Conservation (phyloP, 1,284 basidiomycete species). For the Ceratobasidium sp. region DNA sequence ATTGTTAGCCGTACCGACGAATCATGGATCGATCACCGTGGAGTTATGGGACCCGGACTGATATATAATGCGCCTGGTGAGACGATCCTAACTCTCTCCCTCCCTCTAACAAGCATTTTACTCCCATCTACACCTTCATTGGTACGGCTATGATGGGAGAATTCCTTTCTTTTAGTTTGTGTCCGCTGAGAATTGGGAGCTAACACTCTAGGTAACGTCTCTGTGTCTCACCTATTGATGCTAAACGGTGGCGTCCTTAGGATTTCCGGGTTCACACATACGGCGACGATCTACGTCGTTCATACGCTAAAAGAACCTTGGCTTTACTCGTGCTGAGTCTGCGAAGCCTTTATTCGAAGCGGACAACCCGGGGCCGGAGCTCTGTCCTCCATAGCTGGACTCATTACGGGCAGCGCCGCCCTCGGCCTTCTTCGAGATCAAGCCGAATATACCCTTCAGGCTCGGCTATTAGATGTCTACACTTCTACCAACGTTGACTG, state of each 20-base stretch:
- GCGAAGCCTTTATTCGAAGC: neutral
- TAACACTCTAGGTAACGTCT: neutral
- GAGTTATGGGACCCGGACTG: neutral
- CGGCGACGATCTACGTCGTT: neutral
- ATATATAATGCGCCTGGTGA: neutral
- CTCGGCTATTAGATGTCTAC: conserved; percentile 27
- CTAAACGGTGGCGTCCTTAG: conserved; percentile 36
- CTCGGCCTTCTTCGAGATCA: neutral
- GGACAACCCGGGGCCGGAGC: conserved; percentile 30
- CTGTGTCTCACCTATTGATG: conserved; percentile 21
- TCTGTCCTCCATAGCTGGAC: conserved; percentile 17
- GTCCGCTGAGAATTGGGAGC: neutral
- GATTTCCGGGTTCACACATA: conserved; percentile 30
- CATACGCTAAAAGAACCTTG: neutral
- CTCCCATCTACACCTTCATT: conserved; percentile 27
- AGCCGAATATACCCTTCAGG: neutral
- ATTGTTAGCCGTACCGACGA: neutral
- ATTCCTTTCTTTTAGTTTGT: neutral
- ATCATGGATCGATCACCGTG: neutral
- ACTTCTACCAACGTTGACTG: neutral
- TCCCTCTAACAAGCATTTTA: conserved; percentile 28
- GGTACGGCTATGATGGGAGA: conserved; percentile 37
- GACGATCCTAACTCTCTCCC: neutral
- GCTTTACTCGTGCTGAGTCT: neutral
- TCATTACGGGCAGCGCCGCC: conserved; percentile 2